Evolutionary conservation across 371 early-diverging fungal species (phyloP).

Genomic region (Rhizopus stolonifer): DNA sequence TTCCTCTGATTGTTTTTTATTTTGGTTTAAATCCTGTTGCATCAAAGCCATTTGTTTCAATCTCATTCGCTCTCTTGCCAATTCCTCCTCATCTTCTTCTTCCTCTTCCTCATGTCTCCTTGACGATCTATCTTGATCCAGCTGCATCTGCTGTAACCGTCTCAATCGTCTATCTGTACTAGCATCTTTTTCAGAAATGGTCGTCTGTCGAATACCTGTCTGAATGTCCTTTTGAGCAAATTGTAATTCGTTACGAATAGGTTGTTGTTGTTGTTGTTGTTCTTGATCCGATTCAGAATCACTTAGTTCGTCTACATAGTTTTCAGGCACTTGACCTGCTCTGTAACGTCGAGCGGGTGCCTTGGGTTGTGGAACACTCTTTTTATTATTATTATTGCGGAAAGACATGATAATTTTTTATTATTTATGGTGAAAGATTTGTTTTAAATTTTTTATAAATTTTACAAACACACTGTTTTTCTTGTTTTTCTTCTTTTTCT

Average conservation of each 20-base stretch:
- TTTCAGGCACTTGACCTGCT: constrained; percentile 62
- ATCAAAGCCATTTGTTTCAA: constrained; percentile 42
- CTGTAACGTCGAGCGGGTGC: constrained; percentile 60
- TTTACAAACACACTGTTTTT: not conserved
- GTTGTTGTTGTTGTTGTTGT: constrained; percentile 28
- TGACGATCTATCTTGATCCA: constrained; percentile 26
- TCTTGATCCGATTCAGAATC: constrained; percentile 50
- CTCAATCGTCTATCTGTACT: constrained; percentile 45
- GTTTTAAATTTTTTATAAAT: not conserved
- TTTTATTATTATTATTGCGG: constrained; percentile 9
- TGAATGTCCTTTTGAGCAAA: constrained; percentile 50
- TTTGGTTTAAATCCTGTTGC: constrained; percentile 26
- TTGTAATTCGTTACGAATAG: constrained; percentile 22
- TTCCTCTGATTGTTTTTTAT: constrained; percentile 34
- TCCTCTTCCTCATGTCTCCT: constrained; percentile 41
- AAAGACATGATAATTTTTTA: constrained; percentile 16
- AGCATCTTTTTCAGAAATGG: constrained; percentile 46
- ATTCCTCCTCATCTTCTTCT: constrained; percentile 40
- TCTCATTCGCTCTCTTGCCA: constrained; percentile 42
- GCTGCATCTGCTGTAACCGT: constrained; percentile 42
- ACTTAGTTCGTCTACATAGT: constrained; percentile 54
- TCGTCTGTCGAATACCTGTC: constrained; percentile 43
- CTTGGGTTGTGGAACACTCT: constrained; percentile 32
- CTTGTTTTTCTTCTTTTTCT: not conserved
- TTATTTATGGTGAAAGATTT: not conserved